Evolutionary conservation across 768 basidiomycete species (phyloP), one percentile per base, ranked within the genome.

Genomic region (Paxillus rubicundulus): DNA sequence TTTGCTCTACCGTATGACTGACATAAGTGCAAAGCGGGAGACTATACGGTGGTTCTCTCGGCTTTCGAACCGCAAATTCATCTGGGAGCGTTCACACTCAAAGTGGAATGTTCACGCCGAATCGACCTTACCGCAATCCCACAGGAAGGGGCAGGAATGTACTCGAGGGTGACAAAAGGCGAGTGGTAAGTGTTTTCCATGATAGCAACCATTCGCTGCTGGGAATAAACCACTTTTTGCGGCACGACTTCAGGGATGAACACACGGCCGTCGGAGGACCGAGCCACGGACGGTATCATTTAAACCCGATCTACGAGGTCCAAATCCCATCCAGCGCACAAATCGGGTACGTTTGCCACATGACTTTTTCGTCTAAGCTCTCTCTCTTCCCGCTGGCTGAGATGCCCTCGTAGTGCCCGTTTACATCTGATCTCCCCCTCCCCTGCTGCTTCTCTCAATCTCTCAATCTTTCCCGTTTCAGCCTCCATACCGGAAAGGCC

Each of bases 71-170:
- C 92, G 1, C 66, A 64, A 43, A 72, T 71, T 12, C 81, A 88
- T 51, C 74, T 76, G 4, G 91, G 90, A 3, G 56, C 77, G 9
- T 96, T 85, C 69, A 77, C 74, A 1, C 67, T 97, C 21, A 76
- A 75, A 20, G 69, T 92, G 2, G 82, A 88, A 45, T 81, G 86
- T 50, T 79, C 84, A 1, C 64, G 67, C 52, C 76, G 80, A 1
- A 77, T 94, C 47, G 81, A 85, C 16, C 55, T 97, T 20, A 72
- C 72, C 45, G 58, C 81, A 0, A 86, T 97, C 20, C 82, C 86
- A 0, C 82, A 86, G 52, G 96, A 98, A 71, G 94, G 92, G 0
- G 91, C 93, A 0, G 95, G 94, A 0, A 91, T 97, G 92, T 96
- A 87, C 64, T 71, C 70, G 18, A 86, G 89, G 58, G 63, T 75